Conservation (phyloP, 2,329 filamentous ascomycete species). For the Trichoderma breve region DNA sequence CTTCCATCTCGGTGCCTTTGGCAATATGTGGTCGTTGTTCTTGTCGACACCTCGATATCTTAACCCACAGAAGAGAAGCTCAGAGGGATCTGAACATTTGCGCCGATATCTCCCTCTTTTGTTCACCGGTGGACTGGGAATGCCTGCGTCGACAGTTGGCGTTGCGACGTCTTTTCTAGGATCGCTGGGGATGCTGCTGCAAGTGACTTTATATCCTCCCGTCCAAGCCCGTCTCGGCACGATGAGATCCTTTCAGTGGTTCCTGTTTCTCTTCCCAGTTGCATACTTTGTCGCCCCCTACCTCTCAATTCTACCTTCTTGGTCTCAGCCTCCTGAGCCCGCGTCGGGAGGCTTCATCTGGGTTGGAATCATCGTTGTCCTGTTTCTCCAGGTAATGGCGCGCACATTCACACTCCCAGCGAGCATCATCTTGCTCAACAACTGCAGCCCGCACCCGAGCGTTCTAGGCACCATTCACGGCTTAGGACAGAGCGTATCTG, state of each 20-base stretch:
- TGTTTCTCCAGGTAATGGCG: conserved; percentile 68
- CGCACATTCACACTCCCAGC: conserved; percentile 66
- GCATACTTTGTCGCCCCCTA: conserved; percentile 68
- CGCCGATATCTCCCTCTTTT: conserved; percentile 43
- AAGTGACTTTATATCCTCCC: conserved; percentile 66
- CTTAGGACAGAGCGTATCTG: conserved; percentile 50
- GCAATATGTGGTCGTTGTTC: conserved; percentile 67
- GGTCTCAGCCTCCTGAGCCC: conserved; percentile 40
- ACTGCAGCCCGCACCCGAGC: conserved; percentile 57
- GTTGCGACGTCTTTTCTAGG: conserved; percentile 37
- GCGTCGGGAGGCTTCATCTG: conserved; percentile 54
- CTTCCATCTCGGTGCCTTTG: conserved; percentile 68
- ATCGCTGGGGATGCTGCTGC: conserved; percentile 65
- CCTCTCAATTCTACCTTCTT: conserved; percentile 60
- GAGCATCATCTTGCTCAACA: conserved; percentile 59
- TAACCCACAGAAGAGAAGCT: conserved; percentile 21
- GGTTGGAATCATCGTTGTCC: conserved; percentile 59
- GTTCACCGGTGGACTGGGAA: conserved; percentile 43
- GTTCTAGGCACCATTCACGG: conserved; percentile 59
- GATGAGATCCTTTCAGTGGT: conserved; percentile 62
- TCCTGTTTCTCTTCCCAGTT: conserved; percentile 64
- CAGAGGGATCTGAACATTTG: conserved; percentile 28
- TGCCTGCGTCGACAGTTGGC: conserved; percentile 9
- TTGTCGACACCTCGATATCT: conserved; percentile 60
- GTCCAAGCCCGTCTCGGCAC: conserved; percentile 65